phyloP scores from a whole-genome alignment of 306 rosid genomes.

The Citrullus colocynthis region DNA sequence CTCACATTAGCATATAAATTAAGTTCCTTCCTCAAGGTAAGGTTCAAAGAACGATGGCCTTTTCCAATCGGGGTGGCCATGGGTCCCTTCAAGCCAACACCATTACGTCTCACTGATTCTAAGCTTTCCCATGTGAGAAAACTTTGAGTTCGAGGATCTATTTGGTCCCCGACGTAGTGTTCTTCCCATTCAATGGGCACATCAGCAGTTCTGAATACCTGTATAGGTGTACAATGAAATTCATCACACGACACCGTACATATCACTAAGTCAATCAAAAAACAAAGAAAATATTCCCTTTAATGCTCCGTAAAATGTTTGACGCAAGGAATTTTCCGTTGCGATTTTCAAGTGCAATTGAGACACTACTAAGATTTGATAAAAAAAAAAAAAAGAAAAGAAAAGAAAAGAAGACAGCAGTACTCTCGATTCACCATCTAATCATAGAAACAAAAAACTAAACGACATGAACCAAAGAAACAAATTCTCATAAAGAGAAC shows the following conservation, averaged over 20 bases:
- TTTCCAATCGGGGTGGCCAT: constrained; percentile 99
- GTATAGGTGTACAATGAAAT: neutral
- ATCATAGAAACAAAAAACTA: neutral
- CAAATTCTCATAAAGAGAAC: neutral
- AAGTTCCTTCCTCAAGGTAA: constrained; percentile 92
- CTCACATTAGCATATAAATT: constrained; percentile 92
- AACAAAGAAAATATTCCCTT: neutral
- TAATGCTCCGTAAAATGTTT: neutral
- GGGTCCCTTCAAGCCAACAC: constrained; percentile 96
- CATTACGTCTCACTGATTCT: constrained; percentile 66
- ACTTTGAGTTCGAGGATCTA: constrained; percentile 90
- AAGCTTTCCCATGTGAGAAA: constrained; percentile 96
- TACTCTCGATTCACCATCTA: neutral
- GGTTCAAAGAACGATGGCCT: constrained; percentile 96
- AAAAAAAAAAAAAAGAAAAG: too few relatives aligned
- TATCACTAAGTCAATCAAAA: neutral
- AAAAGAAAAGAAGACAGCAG: neutral
- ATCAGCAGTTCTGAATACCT: constrained; percentile 67
- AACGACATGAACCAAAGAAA: neutral
- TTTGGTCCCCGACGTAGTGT: constrained; percentile 61
- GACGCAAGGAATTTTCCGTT: neutral
- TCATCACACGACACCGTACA: neutral
- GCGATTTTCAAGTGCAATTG: neutral
- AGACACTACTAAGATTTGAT: neutral
- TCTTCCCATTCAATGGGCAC: constrained; percentile 98